Base-by-base conservation (phyloP, 345 rosid species). In the Camelina neglecta region DNA sequence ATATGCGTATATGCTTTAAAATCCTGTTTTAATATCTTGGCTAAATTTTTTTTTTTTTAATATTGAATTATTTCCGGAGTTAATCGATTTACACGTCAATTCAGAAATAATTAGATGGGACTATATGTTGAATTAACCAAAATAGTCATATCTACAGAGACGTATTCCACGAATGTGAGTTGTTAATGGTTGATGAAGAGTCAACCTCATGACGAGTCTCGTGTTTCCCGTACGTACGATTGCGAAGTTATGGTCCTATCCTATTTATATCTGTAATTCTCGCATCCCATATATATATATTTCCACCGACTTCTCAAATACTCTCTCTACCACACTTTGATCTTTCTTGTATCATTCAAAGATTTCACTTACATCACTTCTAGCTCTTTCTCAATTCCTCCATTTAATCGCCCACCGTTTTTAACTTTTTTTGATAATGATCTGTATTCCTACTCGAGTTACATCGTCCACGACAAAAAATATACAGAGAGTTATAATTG, bases 341-440 rank as follows among this genome's bases (percentile, higher is more conserved):
- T 71, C 18, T 58, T 77, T 51, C 26, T 65, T 77, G 57, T 58
- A 77, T 71, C 72, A 77, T 71, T 56, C 62, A 65, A 77, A 77
- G 81, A 77, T 77, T 65, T 71, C 68, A 77, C 57, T 65, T 71
- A 20, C 80, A 71, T 77, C 76, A 71, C 67, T 70, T 44, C 69
- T n/a, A 23, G 7, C 38, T 35, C 38, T 1, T 35, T 63, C 11
- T 38, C 18, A n/a, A n/a, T 50, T 4, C 33, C 20, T 54, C 44
- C 65, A 33, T 60, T 23, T 26, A 10, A 48, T 49, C 61, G 26
- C 73, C 73, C 79, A 75, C 68, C 51, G 73, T 67, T 75, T 73
- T 24, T 51, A 10, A 41, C 12, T 11, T 41, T 10, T 39, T 9
- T 3, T 50, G 36, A 24, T 6, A 21, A 59, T 68, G 63, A 23